Percentiles rank a stretch among this genome's conserved stretches.
phyloP scores from a whole-genome alignment of 805 yeast genomes.

The Saturnispora bothae region DNA sequence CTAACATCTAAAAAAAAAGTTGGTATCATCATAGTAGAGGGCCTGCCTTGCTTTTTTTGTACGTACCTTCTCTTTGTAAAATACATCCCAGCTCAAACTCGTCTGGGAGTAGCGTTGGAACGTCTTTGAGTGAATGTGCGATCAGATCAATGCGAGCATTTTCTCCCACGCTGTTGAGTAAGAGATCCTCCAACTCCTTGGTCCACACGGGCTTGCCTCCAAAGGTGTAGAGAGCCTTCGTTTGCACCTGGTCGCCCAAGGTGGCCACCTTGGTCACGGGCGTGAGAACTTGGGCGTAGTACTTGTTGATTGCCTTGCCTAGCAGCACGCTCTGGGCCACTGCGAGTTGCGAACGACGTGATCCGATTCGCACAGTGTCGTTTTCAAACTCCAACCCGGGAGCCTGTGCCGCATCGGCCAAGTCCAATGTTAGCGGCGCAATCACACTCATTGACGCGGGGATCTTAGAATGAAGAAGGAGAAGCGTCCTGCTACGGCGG shows the following conservation, averaged over 20 bases:
- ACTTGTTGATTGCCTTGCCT: conserved; percentile 42
- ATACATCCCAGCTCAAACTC: conserved; percentile 86
- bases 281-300: conserved; percentile 56
- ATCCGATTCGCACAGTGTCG: conserved; percentile 51
- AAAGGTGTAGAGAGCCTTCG: conserved; percentile 80
- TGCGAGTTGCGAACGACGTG: conserved; percentile 81
- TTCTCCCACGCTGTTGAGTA: conserved; percentile 53
- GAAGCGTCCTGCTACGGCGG: neutral
- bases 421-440: conserved; percentile 10
- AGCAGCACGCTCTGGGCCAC: conserved; percentile 77
- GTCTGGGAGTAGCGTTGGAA: conserved; percentile 83
- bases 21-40: conserved; percentile 20
- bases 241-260: conserved; percentile 81
- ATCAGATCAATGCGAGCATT: conserved; percentile 71
- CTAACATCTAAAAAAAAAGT: conserved; percentile 28
- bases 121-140: conserved; percentile 87
- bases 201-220: conserved; percentile 98
- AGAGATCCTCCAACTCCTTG: conserved; percentile 75
- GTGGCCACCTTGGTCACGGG: conserved; percentile 75
- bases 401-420: neutral
- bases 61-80: conserved; percentile 55
- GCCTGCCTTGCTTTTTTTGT: neutral
- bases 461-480: neutral
- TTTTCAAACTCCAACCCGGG: conserved; percentile 8
- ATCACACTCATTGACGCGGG: conserved; percentile 3